Base-by-base conservation (phyloP, 1,284 basidiomycete species). In the Neolentinus lepideus region DNA sequence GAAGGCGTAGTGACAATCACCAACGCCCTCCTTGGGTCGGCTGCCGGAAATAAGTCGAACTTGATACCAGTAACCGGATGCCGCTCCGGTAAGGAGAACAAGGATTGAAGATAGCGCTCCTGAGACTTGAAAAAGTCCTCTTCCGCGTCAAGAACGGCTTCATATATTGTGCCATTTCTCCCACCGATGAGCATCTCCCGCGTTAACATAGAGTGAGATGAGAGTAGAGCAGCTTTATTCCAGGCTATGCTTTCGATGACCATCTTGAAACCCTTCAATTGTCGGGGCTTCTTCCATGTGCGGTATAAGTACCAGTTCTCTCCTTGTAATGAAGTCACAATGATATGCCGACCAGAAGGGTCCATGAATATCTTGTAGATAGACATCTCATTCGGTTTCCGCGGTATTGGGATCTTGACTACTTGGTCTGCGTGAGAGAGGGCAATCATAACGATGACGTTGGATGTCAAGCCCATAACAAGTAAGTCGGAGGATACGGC, bases 301-400 rank as follows among this genome's bases (percentile, higher is more conserved):
- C 83, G 80, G 69, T 79, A 94, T 2, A 94, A 77, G 69, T 99
- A 98, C 84, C 92, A 98, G 60, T 94, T 95, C 67, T 99, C 94
- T 51, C 94, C 94, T 63, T 92, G 85, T 14, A 77, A 75, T 26
- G 93, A 94, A 0, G 92, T 90, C 54, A 97, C 77, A 51, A 99
- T 71, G 48, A 96, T 80, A 70, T 99, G 97, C 25, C 88, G 78
- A 2, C 94, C 95, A 0, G 92, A 91, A 6, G 96, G 94, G 69
- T 98, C 95, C 64, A 91, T 82, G 70, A 93, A 95, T 55, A 96
- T 72, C 67, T 88, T 88, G 73, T 89, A 72, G 46, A 91, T 78
- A 2, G 81, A 78, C 71, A 89, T 80, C 58, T 92, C 90, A 19
- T 73, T 71, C 1, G 81, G 75, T 65, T 87, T 92, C 52, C 84